These are phyloP conservation scores for Aotearoamyces nothofagi DNA, from an alignment of 2,329 filamentous ascomycete genomes.

Conservation along the genomic window DNA sequence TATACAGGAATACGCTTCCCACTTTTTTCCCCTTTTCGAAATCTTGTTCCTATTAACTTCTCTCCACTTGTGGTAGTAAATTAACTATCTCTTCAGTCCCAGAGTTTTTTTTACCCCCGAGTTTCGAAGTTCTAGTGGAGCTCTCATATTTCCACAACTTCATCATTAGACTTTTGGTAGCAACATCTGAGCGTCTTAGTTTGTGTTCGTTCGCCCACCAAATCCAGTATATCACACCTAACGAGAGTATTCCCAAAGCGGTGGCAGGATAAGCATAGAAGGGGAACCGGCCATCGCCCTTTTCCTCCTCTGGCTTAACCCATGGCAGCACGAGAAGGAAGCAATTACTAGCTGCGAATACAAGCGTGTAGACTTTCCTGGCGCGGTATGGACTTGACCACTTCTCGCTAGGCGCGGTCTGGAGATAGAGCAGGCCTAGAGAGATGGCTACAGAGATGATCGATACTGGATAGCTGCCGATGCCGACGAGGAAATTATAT, in stretches of 20 bases:
- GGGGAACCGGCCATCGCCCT: slow-evolving; percentile 16
- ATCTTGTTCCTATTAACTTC: no score
- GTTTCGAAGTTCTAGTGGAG: no score
- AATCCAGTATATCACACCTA: slow-evolving; percentile 21
- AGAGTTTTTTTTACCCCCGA: no score
- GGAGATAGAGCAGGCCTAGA: slow-evolving; percentile 20
- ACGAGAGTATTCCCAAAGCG: slow-evolving; percentile 19
- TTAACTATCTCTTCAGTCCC: no score
- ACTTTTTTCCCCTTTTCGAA: no score
- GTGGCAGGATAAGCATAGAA: slow-evolving; percentile 23
- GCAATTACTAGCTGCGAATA: slow-evolving; percentile 20
- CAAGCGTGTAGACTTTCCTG: slow-evolving; percentile 13
- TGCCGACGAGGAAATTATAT: slow-evolving; percentile 24
- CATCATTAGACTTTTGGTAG: no score
- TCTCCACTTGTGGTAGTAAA: no score
- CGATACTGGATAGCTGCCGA: slow-evolving; percentile 23
- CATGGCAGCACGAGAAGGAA: slow-evolving; percentile 22
- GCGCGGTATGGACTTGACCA: slow-evolving; percentile 20
- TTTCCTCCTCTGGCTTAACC: slow-evolving; percentile 17
- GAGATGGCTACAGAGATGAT: slow-evolving; percentile 21
- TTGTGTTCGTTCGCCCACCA: no score
- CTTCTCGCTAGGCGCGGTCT: slow-evolving; percentile 13
- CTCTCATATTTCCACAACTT: no score
- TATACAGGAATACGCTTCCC: no score
- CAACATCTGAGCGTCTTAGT: no score